Percentiles rank a stretch among this genome's conserved stretches.
These are phyloP conservation scores for Cytospora schulzeri DNA, from an alignment of 2,329 filamentous ascomycete species.

Conservation along the genomic window DNA sequence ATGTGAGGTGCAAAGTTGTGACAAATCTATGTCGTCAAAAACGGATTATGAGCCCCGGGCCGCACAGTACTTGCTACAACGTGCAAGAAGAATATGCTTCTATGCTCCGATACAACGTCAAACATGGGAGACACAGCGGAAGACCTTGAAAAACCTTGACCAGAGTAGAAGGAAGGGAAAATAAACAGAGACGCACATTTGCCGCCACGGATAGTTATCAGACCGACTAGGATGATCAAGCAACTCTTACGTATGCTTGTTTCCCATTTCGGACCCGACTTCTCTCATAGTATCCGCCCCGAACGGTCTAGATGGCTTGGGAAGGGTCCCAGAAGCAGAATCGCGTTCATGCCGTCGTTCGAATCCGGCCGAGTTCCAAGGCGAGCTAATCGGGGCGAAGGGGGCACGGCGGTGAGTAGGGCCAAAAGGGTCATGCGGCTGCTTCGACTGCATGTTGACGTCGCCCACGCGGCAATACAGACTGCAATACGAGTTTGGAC, in stretches of 20 bases:
- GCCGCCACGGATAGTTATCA: neutral
- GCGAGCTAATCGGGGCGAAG: neutral
- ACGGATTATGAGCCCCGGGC: too few species aligned
- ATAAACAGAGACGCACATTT: neutral
- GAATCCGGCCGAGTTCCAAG: neutral
- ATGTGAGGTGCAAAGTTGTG: too few species aligned
- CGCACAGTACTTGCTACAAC: neutral
- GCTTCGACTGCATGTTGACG: conserved; percentile 13
- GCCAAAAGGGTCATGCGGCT: conserved; percentile 8
- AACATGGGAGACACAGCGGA: neutral
- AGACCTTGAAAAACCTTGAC: neutral
- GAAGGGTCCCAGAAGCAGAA: neutral
- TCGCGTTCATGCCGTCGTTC: neutral
- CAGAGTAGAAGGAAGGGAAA: neutral
- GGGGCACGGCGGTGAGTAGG: neutral
- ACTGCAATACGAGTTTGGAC: conserved; percentile 2
- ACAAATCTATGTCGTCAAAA: too few species aligned
- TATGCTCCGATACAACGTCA: neutral
- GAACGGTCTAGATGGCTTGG: neutral
- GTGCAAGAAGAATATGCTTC: neutral
- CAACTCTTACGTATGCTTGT: neutral
- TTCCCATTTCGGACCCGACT: neutral
- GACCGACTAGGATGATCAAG: neutral
- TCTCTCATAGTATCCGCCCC: neutral
- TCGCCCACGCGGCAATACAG: neutral